A percentile compares a stretch with the other conserved stretches of the same genome.
Evolutionary conservation across 768 basidiomycete species (phyloP).

Genomic region (Amanita muscaria): DNA sequence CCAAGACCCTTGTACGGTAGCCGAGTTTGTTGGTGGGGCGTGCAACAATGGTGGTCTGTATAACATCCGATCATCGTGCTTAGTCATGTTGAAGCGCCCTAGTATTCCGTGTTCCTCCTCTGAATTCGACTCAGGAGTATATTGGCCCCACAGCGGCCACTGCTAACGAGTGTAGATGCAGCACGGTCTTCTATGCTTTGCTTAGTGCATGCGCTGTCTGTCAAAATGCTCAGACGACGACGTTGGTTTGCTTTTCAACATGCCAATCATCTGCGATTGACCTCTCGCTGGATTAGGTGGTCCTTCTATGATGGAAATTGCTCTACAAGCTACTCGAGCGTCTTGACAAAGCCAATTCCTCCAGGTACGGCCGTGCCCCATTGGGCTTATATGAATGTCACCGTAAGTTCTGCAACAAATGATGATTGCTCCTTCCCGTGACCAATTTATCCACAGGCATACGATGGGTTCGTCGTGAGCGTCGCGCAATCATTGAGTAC

Average conservation of each 20-base stretch:
- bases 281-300: conserved; percentile 34
- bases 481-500: conserved; percentile 22
- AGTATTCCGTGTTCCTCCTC: conserved; percentile 29
- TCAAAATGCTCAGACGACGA: conserved; percentile 21
- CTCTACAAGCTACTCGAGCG: conserved; percentile 24
- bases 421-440: no score
- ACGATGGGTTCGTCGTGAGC: conserved; percentile 25
- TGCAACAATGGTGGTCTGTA: conserved; percentile 30
- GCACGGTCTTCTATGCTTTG: conserved; percentile 44
- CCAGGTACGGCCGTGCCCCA: conserved; percentile 33
- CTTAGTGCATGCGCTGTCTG: conserved; percentile 43
- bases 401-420: conserved; percentile 26
- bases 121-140: conserved; percentile 24
- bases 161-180: conserved; percentile 40
- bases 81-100: conserved; percentile 6
- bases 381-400: conserved; percentile 40
- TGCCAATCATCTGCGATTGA: neutral
- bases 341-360: conserved; percentile 33
- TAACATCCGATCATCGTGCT: neutral
- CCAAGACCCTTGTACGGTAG: conserved; percentile 39
- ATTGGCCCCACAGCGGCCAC: conserved; percentile 24
- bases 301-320: conserved; percentile 39
- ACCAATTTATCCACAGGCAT: conserved; percentile 19
- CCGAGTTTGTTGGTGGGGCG: conserved; percentile 30
- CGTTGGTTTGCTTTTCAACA: neutral